These are phyloP conservation scores for Ceratorhiza oryzae-sativae DNA, from an alignment of 1,284 basidiomycete species.

Conservation along the genomic window DNA sequence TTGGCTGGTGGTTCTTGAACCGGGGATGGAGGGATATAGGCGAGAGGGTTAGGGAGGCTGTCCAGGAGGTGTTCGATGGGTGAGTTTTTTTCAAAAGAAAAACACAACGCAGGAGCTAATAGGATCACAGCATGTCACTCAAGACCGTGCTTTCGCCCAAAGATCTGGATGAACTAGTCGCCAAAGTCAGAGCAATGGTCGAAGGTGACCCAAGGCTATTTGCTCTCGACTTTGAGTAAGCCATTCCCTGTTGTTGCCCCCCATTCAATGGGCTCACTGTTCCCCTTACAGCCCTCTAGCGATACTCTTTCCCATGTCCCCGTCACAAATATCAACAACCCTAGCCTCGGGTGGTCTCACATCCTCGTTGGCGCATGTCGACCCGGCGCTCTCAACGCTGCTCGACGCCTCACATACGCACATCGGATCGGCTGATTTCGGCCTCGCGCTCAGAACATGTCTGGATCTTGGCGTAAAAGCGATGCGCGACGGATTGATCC, in stretches of 20 bases:
- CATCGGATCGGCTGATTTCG: conserved; percentile 73
- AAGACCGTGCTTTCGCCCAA: conserved; percentile 72
- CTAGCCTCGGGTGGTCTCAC: conserved; percentile 67
- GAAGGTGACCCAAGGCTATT: conserved; percentile 54
- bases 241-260: conserved; percentile 15
- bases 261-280: not conserved
- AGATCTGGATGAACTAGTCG: conserved; percentile 72
- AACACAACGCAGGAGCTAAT: too few species aligned
- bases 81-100: conserved; percentile 51
- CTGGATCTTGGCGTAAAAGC: conserved; percentile 71
- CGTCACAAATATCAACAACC: conserved; percentile 70
- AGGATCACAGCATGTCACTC: conserved; percentile 75
- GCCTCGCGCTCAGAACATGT: conserved; percentile 67
- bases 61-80: conserved; percentile 83
- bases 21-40: conserved; percentile 87
- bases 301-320: conserved; percentile 73
- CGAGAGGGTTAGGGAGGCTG: conserved; percentile 71
- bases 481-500: conserved; percentile 59
- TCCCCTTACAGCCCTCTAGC: conserved; percentile 66
- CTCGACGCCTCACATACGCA: conserved; percentile 72
- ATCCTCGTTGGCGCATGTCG: conserved; percentile 52
- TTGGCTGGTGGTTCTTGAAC: conserved; percentile 91
- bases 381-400: conserved; percentile 66
- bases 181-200: conserved; percentile 73
- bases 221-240: conserved; percentile 27